Conservation (phyloP, 2,329 filamentous ascomycete genomes). For the Pestalotiopsis sp. region DNA sequence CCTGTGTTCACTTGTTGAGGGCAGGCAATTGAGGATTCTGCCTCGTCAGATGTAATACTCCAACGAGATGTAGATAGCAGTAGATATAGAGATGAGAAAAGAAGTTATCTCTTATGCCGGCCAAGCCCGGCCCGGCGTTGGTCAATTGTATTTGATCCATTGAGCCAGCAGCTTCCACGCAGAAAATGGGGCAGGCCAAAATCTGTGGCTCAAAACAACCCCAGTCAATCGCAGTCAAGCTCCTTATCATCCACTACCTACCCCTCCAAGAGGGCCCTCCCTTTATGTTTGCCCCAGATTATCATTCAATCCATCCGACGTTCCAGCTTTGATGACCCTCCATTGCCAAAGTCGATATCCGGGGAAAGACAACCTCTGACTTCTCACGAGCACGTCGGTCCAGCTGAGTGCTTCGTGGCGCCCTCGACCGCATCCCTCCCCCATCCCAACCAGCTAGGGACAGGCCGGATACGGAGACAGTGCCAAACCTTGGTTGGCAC, state of each 20-base stretch:
- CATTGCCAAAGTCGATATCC: neutral
- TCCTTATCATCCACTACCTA: slow-evolving; percentile 10
- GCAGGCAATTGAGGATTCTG: no score
- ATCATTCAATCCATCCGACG: neutral
- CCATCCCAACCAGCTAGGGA: neutral
- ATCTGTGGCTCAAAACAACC: neutral
- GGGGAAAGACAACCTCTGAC: neutral
- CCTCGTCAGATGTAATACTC: no score
- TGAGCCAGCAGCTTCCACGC: neutral
- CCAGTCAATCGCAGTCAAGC: neutral
- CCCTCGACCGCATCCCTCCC: neutral
- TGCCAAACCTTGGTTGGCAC: neutral
- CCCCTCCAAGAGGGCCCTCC: slow-evolving; percentile 7
- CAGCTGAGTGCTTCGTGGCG: neutral
- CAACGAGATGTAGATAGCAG: no score
- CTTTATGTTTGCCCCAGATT: neutral
- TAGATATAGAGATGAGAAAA: no score
- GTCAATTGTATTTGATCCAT: neutral
- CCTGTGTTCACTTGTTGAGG: no score
- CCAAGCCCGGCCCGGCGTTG: neutral
- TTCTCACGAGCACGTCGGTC: neutral
- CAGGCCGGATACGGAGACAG: neutral
- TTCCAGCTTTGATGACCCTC: neutral
- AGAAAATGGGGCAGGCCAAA: neutral
- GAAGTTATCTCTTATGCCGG: no score